A percentile compares a stretch with the other conserved stretches of the same genome.
Evolutionary conservation across 345 rosid genomes (phyloP).

Genomic region (Raphanus raphanistrum): DNA sequence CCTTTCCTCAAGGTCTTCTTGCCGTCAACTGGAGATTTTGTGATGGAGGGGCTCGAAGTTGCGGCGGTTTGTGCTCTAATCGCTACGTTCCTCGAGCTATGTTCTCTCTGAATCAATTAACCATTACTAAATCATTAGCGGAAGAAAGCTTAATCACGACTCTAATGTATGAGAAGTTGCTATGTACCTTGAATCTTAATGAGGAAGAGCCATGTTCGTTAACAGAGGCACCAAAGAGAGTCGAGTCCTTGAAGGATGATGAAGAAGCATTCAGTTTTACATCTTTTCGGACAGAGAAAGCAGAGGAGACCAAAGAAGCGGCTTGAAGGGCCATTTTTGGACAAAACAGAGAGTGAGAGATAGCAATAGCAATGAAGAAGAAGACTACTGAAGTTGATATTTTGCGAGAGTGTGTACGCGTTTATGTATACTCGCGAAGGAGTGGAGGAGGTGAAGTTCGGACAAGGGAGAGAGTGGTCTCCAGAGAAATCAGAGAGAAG

Average conservation of each 20-base stretch:
- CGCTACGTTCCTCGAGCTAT: constrained; percentile 47
- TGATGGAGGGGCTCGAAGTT: constrained; percentile 58
- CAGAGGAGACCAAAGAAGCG: constrained; percentile 71
- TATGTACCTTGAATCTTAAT: constrained; percentile 61
- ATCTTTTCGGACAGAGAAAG: constrained; percentile 67
- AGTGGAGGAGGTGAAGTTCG: constrained; percentile 29
- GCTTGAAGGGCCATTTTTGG: constrained; percentile 68
- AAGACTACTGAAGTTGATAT: constrained; percentile 16
- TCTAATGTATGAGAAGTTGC: not conserved
- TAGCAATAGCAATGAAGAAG: constrained; percentile 3
- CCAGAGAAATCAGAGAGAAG: constrained; percentile 33
- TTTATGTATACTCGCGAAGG: constrained; percentile 27
- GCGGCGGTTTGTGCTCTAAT: constrained; percentile 69
- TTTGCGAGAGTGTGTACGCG: constrained; percentile 24
- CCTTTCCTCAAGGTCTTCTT: constrained; percentile 90
- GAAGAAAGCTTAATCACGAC: not conserved
- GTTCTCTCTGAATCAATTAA: constrained; percentile 45
- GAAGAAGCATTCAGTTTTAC: constrained; percentile 49
- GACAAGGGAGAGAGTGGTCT: constrained; percentile 31
- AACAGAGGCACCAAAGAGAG: constrained; percentile 74
- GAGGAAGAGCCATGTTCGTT: constrained; percentile 57
- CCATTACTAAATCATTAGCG: constrained; percentile 8
- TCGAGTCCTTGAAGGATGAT: constrained; percentile 70
- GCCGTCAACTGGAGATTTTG: constrained; percentile 47
- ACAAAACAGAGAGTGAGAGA: not conserved